Evolutionary conservation across 208 protist genomes (phyloP), one percentile per base, ranked within the genome.

Genomic region (Leishmania turanica): DNA sequence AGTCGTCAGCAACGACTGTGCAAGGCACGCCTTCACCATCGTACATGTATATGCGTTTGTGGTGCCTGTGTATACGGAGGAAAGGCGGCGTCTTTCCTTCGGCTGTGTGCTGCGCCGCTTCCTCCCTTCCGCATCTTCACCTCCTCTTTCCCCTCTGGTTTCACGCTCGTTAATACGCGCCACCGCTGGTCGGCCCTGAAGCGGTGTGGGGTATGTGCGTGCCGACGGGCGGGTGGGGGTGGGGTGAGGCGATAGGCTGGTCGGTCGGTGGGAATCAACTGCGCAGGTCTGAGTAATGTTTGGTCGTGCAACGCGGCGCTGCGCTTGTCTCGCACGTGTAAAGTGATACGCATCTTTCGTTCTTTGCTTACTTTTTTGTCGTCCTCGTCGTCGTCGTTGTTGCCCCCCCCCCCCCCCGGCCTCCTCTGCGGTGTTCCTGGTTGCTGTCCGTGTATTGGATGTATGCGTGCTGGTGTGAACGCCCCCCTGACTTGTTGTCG

Each of bases 311-410:
- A 13, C 34, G 58, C 58, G 6, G 51, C 17, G 51, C 15, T 21
- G 51, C 42, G 64, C 31, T 40, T 68, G 13, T 42, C 15, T 68
- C 64, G 7, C 64, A 6, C 5, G 6, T 11, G 17, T 17, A 24
- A 68, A 19, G 42, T 73, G 65, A 49, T 62, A 31, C 27, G 11
- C 24, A 6, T 19, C 7, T 7, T 2, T 13, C 31, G 11, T 70
- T 34, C n/a, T 66, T 51, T 80, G 13, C 49, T 75, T 62, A 75
- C 31, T 15, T 81, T 81, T 7, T 31, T 75, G 7, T 45, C 53
- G 17, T 62, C 8, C 45, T 47, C 45, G 45, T 49, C 34, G 34
- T 31, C 17, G 24, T 13, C 6, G 24, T 64, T 2, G 6, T 64
- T 11, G 6, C 58, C 7, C 58, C 58, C 34, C n/a, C n/a, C n/a